Percentiles rank a stretch among this genome's conserved stretches.
Evolutionary conservation across 73 alveolate species (phyloP).

Genomic region (Diophrys sp.): DNA sequence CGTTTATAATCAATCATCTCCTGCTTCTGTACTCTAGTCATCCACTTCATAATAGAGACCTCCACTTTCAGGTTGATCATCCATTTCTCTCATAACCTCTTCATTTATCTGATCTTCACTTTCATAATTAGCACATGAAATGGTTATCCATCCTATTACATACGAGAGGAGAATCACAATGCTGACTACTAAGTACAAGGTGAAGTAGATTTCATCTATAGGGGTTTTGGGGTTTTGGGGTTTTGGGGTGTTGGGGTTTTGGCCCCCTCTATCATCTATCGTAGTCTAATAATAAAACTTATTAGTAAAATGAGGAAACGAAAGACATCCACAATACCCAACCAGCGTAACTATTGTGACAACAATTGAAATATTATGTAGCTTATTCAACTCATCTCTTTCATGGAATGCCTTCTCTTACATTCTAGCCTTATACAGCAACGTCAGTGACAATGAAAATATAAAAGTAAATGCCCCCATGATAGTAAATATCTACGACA

Average conservation of each 20-base stretch:
- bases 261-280: no score
- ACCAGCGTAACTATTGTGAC: neutral
- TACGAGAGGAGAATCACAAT: no score
- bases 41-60: neutral
- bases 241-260: no score
- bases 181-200: neutral
- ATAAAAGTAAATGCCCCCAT: neutral
- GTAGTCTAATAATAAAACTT: neutral
- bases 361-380: neutral
- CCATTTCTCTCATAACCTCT: neutral
- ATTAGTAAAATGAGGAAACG: neutral
- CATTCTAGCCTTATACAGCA: neutral
- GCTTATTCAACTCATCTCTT: neutral
- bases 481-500: neutral
- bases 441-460: neutral
- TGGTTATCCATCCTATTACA: neutral
- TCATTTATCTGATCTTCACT: neutral
- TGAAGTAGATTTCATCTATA: neutral
- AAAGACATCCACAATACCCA: neutral
- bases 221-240: neutral
- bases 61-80: neutral
- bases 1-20: constrained; percentile 3
- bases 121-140: neutral
- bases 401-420: neutral
- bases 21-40: neutral